Base-by-base conservation (phyloP, 1,139 yeast genomes). In the Pichia sp. region DNA sequence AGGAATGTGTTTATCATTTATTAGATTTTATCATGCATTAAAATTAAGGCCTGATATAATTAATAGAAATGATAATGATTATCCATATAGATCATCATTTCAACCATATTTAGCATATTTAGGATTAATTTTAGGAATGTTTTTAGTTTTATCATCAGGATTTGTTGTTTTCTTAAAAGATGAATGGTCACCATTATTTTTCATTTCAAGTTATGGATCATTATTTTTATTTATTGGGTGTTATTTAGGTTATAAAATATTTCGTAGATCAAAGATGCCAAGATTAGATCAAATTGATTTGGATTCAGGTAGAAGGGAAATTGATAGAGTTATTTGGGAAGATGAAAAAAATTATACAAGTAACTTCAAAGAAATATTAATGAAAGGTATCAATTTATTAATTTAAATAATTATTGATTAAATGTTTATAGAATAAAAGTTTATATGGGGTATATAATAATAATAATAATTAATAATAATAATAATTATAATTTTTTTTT, bases 231-330 rank as follows among this genome's bases (percentile, higher is more conserved):
- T 83, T 58, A 62, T 69, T 0, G 54, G 73, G 0, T 71, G 82
- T 38, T 84, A 79, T 57, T 31, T 72, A 22, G 73, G 73, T 1
- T 85, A 83, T 63, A 77, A 77, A 55, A 35, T 76, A 4, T 56
- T 76, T 20, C 72, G 75, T 51, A 75, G 83, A 12, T 75, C 87
- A 1, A 70, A 77, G 40, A 63, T 76, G 12, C 79, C 74, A 25
- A 74, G 85, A 45, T 65, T 85, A 41, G 86, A 80, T 50, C 78
- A 81, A 26, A 62, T 87, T 47, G 95, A 87, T 60, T 70, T 83
- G 53, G 95, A 84, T 58, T 74, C 86, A 0, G 95, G 94, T 2
- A 71, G 95, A 56, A 73, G 89, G 41, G 94, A 84, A 56, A 75
- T 78, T 64, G 87, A 81, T 58, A 63, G 82, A 41, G 76, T 74